phyloP scores from a whole-genome alignment of 2,329 filamentous ascomycete species.

The Colletotrichum melonis region DNA sequence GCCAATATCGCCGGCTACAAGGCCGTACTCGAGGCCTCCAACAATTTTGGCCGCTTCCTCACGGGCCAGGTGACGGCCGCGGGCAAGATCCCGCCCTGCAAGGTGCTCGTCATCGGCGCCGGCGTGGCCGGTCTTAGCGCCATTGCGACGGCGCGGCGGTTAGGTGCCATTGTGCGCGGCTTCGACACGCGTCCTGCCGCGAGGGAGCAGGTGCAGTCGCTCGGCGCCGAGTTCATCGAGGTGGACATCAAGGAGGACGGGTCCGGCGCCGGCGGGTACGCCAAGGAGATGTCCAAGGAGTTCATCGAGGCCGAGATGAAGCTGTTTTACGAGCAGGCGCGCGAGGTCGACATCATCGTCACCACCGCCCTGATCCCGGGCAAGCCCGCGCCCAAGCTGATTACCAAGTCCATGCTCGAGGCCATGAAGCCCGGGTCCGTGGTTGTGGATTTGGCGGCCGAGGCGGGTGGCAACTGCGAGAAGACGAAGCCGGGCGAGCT shows the following conservation, averaged over 20 bases:
- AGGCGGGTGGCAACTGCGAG: conserved; percentile 90
- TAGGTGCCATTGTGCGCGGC: conserved; percentile 89
- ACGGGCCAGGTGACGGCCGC: conserved; percentile 92
- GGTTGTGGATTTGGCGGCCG: conserved; percentile 87
- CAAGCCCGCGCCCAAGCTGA: conserved; percentile 83
- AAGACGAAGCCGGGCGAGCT: conserved; percentile 81
- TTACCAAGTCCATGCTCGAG: conserved; percentile 82
- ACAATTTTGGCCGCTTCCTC: conserved; percentile 88
- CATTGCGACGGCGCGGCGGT: conserved; percentile 85
- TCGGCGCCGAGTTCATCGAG: conserved; percentile 91
- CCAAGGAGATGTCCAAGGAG: conserved; percentile 94
- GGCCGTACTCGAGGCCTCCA: conserved; percentile 88
- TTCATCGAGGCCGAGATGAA: conserved; percentile 96
- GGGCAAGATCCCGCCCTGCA: conserved; percentile 89
- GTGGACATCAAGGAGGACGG: conserved; percentile 88
- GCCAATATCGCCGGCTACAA: conserved; percentile 96
- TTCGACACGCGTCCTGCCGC: conserved; percentile 93
- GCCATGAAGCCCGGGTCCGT: conserved; percentile 93
- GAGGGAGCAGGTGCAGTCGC: conserved; percentile 88
- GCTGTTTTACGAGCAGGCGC: conserved; percentile 87
- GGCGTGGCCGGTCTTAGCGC: conserved; percentile 90
- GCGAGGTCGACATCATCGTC: conserved; percentile 91
- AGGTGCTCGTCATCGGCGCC: conserved; percentile 89
- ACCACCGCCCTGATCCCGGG: conserved; percentile 94
- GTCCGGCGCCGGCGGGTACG: conserved; percentile 86